Evolutionary conservation across 345 rosid genomes (phyloP), one percentile per base, ranked within the genome.

Genomic region (Noccaea caerulescens): DNA sequence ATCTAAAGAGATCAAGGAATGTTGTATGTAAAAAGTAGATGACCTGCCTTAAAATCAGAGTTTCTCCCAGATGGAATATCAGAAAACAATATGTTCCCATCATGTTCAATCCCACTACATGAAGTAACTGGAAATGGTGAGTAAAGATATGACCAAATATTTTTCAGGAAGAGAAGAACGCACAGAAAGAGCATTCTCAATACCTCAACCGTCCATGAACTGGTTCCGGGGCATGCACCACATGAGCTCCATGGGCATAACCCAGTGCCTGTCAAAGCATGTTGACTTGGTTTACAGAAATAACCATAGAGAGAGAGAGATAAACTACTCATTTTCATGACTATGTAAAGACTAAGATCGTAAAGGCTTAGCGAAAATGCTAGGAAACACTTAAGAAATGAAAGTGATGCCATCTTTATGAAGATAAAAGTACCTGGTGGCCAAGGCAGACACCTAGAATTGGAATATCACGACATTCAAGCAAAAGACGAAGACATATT

Each of bases 201-300:
- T 84, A 94, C 99, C 99, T 94, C 81, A 91, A 76, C 9, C 96
- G 93, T 68, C 97, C 99, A 77, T 94, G 99, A 64, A 94, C 87
- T 51, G 99, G 97, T 75, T 91, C 95, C 18, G 89, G 67, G 58
- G 97, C 99, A 59, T 89, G 99, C 69, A 86, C 84, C 68, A 94
- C 80, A 75, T 68, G 81, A 77, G 96, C 99, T 58, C 96, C 97
- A 65, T 94, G 91, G 34, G 81, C 96, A 71, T 85, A 89, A 74
- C 97, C 97, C 72, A 94, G 77, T 69, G 99, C 99, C 99, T 94
- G 82, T 57, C 46, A 82, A 63, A 68, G 43, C 30, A 69, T 39
- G 1, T 32, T 18, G 36, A 16, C 53, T 10, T 41, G 18, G n/a
- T 50, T 63, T 8, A 36, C 12, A 69, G 12, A 46, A 27, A 37